phyloP scores from a whole-genome alignment of 139 green algal species.

The Nannochloris sp. region DNA sequence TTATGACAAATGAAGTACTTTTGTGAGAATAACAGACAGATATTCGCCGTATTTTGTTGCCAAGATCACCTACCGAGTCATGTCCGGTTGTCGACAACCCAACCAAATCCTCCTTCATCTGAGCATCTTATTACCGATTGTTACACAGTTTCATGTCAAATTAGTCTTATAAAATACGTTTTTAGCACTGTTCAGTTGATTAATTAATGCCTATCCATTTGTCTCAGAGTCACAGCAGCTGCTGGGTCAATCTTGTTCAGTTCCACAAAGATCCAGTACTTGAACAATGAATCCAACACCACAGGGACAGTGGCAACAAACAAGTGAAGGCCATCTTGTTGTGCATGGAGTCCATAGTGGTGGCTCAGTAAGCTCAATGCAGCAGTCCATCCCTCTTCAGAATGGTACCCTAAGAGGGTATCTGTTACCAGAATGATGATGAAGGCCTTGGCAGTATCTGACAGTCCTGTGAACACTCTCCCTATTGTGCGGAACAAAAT shows the following conservation, averaged over 20 bases:
- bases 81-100: too few species aligned
- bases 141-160: too few species aligned
- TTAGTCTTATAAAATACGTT: too few species aligned
- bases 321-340: slow-evolving; percentile 39
- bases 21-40: too few species aligned
- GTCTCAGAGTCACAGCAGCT: slow-evolving; percentile 71
- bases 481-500: slow-evolving; percentile 54
- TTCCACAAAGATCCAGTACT: slow-evolving; percentile 79
- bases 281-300: slow-evolving; percentile 79
- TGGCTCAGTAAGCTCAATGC: slow-evolving; percentile 56
- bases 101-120: too few species aligned
- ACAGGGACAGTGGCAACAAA: slow-evolving; percentile 77
- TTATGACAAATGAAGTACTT: too few species aligned
- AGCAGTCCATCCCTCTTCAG: slow-evolving; percentile 85
- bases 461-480: slow-evolving; percentile 71
- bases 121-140: too few species aligned
- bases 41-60: too few species aligned
- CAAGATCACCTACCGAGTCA: too few species aligned
- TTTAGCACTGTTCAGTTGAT: too few species aligned
- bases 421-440: slow-evolving; percentile 66
- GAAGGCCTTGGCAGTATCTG: slow-evolving; percentile 83
- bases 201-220: slow-evolving; percentile 69
- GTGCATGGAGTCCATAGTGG: slow-evolving; percentile 53
- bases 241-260: slow-evolving; percentile 72
- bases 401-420: slow-evolving; percentile 80